phyloP scores from a whole-genome alignment of 108 stramenopile genomes.

The Cyclotella cryptica region DNA sequence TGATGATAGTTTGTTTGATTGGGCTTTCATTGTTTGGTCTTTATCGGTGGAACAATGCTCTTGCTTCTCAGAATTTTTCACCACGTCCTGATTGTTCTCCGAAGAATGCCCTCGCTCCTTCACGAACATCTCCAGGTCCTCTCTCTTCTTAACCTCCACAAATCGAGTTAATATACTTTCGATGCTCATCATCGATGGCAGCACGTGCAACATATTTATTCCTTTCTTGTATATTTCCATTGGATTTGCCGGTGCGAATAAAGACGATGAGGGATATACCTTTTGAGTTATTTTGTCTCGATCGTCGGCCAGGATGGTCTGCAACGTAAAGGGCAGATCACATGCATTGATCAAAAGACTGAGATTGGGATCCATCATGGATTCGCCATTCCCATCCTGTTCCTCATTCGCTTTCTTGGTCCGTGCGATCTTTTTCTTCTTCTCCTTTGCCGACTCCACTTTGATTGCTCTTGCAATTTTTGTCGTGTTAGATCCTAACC shows the following conservation, averaged over 20 bases:
- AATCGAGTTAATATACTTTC: constrained; percentile 27
- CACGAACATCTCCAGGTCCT: constrained; percentile 38
- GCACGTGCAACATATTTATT: constrained; percentile 39
- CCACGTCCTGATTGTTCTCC: constrained; percentile 2
- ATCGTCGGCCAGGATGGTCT: constrained; percentile 57
- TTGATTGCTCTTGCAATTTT: constrained; percentile 15
- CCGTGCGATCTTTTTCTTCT: constrained; percentile 27
- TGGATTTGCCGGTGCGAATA: background rate
- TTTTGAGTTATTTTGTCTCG: constrained; percentile 46
- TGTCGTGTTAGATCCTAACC: constrained; percentile 20
- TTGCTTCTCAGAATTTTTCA: background rate
- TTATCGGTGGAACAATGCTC: background rate
- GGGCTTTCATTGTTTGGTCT: background rate
- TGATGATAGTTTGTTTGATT: background rate
- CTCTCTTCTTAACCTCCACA: constrained; percentile 22
- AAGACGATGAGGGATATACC: constrained; percentile 32
- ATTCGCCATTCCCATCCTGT: constrained; percentile 8
- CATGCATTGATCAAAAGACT: constrained; percentile 24
- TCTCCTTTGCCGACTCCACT: constrained; percentile 13
- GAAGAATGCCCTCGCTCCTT: background rate
- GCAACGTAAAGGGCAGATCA: constrained; percentile 51
- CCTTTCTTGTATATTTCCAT: constrained; percentile 10
- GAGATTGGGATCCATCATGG: constrained; percentile 9
- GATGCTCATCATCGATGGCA: constrained; percentile 31
- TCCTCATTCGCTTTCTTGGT: background rate